A percentile compares a stretch with the other conserved stretches of the same genome.
phyloP scores from a whole-genome alignment of 495 filamentous ascomycete species.

The Barbatosphaeria neglecta region DNA sequence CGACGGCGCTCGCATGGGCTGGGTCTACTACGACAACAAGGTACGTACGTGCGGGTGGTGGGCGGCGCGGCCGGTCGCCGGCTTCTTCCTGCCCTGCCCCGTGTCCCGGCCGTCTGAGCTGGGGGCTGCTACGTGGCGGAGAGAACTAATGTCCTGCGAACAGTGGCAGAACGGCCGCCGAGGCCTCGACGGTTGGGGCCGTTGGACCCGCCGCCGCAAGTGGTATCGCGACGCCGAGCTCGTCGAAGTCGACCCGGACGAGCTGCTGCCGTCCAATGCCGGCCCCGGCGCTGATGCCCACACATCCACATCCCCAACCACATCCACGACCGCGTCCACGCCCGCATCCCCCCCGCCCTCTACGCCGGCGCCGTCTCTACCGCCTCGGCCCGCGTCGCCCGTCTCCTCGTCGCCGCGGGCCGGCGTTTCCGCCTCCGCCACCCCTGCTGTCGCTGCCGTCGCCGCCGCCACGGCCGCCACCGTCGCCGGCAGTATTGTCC shows the following conservation, averaged over 20 bases:
- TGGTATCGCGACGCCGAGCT: slow-evolving; percentile 96
- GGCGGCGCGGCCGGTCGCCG: too few relatives aligned
- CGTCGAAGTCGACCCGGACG: slow-evolving; percentile 51
- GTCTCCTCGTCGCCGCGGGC: slow-evolving; percentile 3
- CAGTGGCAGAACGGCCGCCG: slow-evolving; percentile 89
- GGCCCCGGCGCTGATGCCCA: slow-evolving; percentile 7
- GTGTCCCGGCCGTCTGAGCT: too few relatives aligned
- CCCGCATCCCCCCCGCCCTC: slow-evolving; percentile 1
- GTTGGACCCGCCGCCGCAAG: slow-evolving; percentile 86
- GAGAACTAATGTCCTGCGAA: slow-evolving; percentile 3
- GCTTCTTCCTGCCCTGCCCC: too few relatives aligned
- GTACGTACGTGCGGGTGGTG: too few relatives aligned
- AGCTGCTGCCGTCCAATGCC: slow-evolving; percentile 30
- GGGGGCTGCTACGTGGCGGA: background rate
- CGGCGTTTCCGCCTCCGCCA: background rate
- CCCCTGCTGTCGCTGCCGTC: background rate
- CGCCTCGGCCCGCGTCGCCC: slow-evolving; percentile 7
- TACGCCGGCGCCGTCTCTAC: slow-evolving; percentile 10
- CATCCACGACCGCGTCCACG: too few relatives aligned
- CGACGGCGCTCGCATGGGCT: slow-evolving; percentile 58
- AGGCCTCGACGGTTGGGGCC: slow-evolving; percentile 84
- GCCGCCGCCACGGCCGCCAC: too few relatives aligned
- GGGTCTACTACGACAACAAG: slow-evolving; percentile 99
- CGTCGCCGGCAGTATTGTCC: too few relatives aligned
- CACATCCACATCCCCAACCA: slow-evolving; percentile 1